phyloP scores from a whole-genome alignment of 306 rosid species.

The Quercus mongolica region DNA sequence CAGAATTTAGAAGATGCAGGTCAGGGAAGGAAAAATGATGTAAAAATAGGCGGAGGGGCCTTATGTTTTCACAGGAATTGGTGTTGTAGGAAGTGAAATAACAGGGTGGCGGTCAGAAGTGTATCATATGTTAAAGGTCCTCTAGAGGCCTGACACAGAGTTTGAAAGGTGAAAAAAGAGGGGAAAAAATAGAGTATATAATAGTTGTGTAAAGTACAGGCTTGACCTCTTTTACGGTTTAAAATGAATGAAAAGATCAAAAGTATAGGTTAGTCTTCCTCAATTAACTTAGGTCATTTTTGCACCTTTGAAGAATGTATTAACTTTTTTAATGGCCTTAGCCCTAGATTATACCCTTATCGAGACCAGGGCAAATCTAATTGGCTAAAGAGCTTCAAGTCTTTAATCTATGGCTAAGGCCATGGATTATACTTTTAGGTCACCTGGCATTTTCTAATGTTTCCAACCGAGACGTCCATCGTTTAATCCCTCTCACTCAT shows the following conservation, averaged over 20 bases:
- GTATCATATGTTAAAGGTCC: not conserved
- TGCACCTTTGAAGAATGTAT: no score
- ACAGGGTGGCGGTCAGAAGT: not conserved
- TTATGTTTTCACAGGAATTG: not conserved
- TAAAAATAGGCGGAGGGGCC: slow-evolving; percentile 8
- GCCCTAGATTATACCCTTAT: not conserved
- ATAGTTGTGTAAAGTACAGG: slow-evolving; percentile 41
- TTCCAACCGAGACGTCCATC: no score
- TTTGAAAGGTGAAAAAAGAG: not conserved
- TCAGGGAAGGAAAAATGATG: slow-evolving; percentile 10
- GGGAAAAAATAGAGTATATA: slow-evolving; percentile 18
- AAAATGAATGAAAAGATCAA: not conserved
- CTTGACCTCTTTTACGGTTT: not conserved
- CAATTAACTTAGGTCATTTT: not conserved
- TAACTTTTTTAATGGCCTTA: not conserved
- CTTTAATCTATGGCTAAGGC: no score
- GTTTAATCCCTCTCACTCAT: no score
- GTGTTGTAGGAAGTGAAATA: slow-evolving; percentile 13
- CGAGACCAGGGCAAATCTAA: not conserved
- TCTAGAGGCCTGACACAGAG: not conserved
- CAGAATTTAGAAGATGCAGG: slow-evolving; percentile 3
- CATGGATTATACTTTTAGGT: no score
- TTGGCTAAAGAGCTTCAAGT: no score
- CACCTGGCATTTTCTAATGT: no score
- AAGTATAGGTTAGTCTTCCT: not conserved